Evolutionary conservation across 257 asterid species (phyloP).

Genomic region (Salvia hispanica): DNA sequence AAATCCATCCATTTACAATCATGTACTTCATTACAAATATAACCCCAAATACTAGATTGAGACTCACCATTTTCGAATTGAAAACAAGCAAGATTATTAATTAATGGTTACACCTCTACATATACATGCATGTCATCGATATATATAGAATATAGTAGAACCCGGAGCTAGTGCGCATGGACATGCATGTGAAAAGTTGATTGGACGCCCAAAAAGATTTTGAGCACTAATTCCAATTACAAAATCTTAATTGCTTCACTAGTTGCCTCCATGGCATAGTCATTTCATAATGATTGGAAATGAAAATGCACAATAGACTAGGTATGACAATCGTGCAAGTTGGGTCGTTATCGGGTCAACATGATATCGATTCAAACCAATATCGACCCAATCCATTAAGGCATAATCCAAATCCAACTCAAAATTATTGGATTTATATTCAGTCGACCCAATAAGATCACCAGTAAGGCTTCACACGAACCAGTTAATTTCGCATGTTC

Average conservation of each 20-base stretch:
- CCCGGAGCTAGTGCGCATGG: conserved; percentile 25
- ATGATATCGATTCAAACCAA: no score
- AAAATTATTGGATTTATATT: no score
- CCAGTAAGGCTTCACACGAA: no score
- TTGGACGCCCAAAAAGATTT: conserved; percentile 16
- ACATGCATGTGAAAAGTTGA: conserved; percentile 36
- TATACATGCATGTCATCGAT: not conserved
- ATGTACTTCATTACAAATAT: conserved; percentile 31
- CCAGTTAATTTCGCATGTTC: no score
- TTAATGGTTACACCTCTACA: not conserved
- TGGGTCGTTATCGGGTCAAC: no score
- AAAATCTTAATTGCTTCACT: conserved; percentile 26
- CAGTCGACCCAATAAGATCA: no score
- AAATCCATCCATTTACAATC: conserved; percentile 37
- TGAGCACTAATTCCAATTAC: conserved; percentile 30
- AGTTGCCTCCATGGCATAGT: not conserved
- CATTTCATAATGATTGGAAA: conserved; percentile 10
- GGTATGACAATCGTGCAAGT: no score
- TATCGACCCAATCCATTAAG: no score
- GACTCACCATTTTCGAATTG: not conserved
- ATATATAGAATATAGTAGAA: not conserved
- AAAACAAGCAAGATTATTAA: not conserved
- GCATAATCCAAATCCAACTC: no score
- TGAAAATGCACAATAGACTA: conserved; percentile 25
- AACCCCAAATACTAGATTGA: conserved; percentile 31